Evolutionary conservation across 257 asterid species (phyloP), one percentile per base, ranked within the genome.

Genomic region (Cinchona pubescens): DNA sequence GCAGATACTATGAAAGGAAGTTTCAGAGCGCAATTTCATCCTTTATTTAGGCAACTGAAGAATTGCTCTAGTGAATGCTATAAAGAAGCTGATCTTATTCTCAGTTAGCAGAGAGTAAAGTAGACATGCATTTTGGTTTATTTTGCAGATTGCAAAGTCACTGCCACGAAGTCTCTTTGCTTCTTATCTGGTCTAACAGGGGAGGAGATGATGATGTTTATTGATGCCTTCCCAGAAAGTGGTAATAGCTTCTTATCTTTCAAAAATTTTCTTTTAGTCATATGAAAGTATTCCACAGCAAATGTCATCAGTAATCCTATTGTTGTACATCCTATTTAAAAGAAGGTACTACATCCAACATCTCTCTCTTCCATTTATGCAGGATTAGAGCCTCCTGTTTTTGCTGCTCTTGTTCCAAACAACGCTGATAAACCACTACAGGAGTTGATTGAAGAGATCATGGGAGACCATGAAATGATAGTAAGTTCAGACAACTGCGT

Each of bases 131-230:
- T 32, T 70, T 34, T 19, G 23, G 25, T 38, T 15, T 29, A 35
- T n/a, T 42, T 29, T 76, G 78, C 90, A 94, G 99, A 81, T 94
- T 58, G 96, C 97, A 37, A 78, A 83, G 76, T 85, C 94, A 45
- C 83, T 92, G 64, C 99, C 97, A 9, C 89, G 93, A 68, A 92
- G n/a, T n/a, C n/a, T n/a, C n/a, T 94, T 59, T 94, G 99, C 87
- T 85, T 94, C 87, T 72, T 94, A 10, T 94, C 99, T 42, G 99
- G 99, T 75, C 96, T 94, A 29, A 88, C 88, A 3, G 99, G 99
- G 49, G 99, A 94, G 85, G 99, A 94, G 92, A 94, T 92, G 96
- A 90, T 92, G 97, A 89, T 92, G 97, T 87, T 94, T 86, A 90
- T 94, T 32, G 97, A 92, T 49, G 93, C 88, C 82, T 94, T 94